A percentile compares a stretch with the other conserved stretches of the same genome.
phyloP scores from a whole-genome alignment of 2,329 filamentous ascomycete species.

The Exophiala phaeomuriformis region DNA sequence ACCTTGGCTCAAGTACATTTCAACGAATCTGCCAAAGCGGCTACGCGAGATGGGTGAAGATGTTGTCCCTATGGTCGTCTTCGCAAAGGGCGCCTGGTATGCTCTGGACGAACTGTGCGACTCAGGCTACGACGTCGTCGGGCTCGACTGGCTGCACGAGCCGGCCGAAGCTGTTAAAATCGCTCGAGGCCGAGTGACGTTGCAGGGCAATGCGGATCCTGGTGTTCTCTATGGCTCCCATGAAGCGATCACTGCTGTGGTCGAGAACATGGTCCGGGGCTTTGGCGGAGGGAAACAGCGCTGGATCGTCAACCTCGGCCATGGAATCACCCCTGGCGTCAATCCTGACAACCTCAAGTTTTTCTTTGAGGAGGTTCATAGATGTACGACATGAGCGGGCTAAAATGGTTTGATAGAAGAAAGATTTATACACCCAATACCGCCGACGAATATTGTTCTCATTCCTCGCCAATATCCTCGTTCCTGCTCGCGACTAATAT shows the following conservation, averaged over 20 bases:
- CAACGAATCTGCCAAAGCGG: constrained; percentile 66
- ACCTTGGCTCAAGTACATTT: constrained; percentile 79
- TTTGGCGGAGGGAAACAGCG: constrained; percentile 78
- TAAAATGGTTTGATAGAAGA: neutral
- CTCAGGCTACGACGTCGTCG: constrained; percentile 86
- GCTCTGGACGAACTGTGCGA: constrained; percentile 80
- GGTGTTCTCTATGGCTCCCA: constrained; percentile 82
- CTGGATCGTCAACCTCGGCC: constrained; percentile 95
- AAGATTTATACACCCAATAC: neutral
- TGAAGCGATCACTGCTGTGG: constrained; percentile 71
- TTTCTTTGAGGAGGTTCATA: constrained; percentile 88
- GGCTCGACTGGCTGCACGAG: constrained; percentile 90
- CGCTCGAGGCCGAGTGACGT: constrained; percentile 67
- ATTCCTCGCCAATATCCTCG: constrained; percentile 47
- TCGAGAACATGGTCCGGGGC: constrained; percentile 78
- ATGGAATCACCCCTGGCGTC: constrained; percentile 94
- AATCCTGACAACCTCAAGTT: constrained; percentile 89
- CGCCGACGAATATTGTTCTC: no score
- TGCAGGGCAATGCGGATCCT: constrained; percentile 95
- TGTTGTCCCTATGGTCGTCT: constrained; percentile 90
- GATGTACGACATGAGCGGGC: constrained; percentile 38
- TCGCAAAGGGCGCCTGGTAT: constrained; percentile 97
- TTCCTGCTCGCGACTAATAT: constrained; percentile 39
- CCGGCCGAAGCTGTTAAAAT: constrained; percentile 75
- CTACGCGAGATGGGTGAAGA: constrained; percentile 68